Base-by-base conservation (phyloP, 306 rosid genomes). In the Dryas octopetala region DNA sequence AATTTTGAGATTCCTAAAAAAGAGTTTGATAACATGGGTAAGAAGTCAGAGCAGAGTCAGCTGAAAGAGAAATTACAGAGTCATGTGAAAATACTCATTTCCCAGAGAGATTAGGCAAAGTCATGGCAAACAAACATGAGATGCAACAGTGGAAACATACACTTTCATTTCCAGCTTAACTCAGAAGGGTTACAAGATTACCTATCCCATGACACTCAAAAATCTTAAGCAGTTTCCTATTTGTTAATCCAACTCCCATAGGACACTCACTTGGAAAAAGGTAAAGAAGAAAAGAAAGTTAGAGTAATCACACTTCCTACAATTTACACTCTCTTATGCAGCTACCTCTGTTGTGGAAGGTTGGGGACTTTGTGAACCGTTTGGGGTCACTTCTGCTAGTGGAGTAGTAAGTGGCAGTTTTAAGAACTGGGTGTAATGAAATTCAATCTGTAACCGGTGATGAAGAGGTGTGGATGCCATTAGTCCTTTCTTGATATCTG, bases 401-500 rank as follows among this genome's bases (percentile, higher is more conserved):
- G 81, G 80, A 65, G 75, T 71, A 47, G 46, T 64, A 23, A 75
- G 71, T 55, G 9, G 76, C 10, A 83, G 86, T 40, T 78, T 83
- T 64, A 76, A 78, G 70, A 85, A 64, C 76, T 73, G 91, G 69
- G 98, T 92, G 86, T 88, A 96, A 83, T 89, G 89, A 76, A 96
- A 84, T 82, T 96, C 99, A 63, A 96, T 96, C 82, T 96, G 99
- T 49, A 96, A 84, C 5, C 99, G 87, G 9, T 92, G 99, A 77
- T 96, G 99, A 80, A 96, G 87, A 7, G 93, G 99, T 6, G 92
- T 85, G 44, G 98, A 83, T 44, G 96, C 79, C 84, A 89, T 84
- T 78, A 94, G 79, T 74, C 99, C 99, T 80, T 90, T 96, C 87
- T 88, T 96, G 11, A 96, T 88, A 85, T 96, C 99, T 54, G 93